phyloP scores from a whole-genome alignment of 192 early-diverging fungal species.

The Coemansia sp. region DNA sequence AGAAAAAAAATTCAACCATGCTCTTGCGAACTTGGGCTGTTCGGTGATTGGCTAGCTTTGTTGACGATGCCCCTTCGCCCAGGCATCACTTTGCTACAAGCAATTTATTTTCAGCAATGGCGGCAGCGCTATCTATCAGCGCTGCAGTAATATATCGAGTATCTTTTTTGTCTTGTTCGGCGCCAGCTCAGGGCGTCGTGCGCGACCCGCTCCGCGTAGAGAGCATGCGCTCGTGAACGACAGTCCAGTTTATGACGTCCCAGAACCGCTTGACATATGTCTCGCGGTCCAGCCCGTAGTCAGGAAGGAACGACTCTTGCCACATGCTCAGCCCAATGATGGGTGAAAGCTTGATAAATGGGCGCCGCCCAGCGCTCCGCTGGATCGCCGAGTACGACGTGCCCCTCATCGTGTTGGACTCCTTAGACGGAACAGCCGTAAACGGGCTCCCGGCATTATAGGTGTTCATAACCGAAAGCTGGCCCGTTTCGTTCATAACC shows the following conservation, averaged over 20 bases:
- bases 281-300: slow-evolving; percentile 48
- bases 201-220: slow-evolving; percentile 2
- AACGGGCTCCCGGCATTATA: slow-evolving; percentile 50
- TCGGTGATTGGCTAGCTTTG: neutral
- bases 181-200: neutral
- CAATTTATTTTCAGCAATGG: neutral
- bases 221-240: slow-evolving; percentile 47
- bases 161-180: neutral
- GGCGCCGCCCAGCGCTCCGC: slow-evolving; percentile 15
- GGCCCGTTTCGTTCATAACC: slow-evolving; percentile 38
- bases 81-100: no score
- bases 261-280: slow-evolving; percentile 53
- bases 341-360: slow-evolving; percentile 34
- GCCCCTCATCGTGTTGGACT: slow-evolving; percentile 3
- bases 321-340: slow-evolving; percentile 58
- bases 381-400: slow-evolving; percentile 32
- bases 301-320: slow-evolving; percentile 55
- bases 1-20: neutral
- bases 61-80: no score
- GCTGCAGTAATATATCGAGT: neutral
- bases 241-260: slow-evolving; percentile 54
- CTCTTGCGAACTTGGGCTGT: neutral
- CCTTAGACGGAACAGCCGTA: slow-evolving; percentile 31
- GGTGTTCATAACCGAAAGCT: slow-evolving; percentile 53
- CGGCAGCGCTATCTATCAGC: neutral